Conservation (phyloP, 2,329 filamentous ascomycete species). For the Septoria linicola region DNA sequence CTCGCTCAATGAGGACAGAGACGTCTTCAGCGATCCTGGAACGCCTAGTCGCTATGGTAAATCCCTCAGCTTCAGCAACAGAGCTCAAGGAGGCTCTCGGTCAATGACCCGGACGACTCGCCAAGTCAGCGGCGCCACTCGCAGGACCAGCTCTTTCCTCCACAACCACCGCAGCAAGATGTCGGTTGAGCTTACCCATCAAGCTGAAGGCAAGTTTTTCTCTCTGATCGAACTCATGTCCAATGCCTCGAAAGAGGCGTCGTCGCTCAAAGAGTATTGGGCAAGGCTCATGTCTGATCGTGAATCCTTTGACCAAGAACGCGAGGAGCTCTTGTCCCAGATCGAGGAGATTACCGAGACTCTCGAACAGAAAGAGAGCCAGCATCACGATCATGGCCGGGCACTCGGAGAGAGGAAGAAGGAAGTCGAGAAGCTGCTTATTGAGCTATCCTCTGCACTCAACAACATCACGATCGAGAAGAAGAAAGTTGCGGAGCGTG, state of each 20-base stretch:
- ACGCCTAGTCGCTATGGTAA: constrained; percentile 16
- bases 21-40: constrained; percentile 28
- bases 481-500: constrained; percentile 32
- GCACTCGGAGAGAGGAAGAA: constrained; percentile 33
- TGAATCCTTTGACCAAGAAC: constrained; percentile 32
- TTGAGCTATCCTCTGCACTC: constrained; percentile 32
- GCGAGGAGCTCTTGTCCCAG: constrained; percentile 33
- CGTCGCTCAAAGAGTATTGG: constrained; percentile 36
- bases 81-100: constrained; percentile 11
- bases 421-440: constrained; percentile 36
- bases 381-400: constrained; percentile 29
- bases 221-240: constrained; percentile 36
- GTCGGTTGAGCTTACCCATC: constrained; percentile 32
- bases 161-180: constrained; percentile 32
- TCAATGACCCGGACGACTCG: constrained; percentile 23
- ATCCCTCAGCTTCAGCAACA: constrained; percentile 16
- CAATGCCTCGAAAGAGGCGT: constrained; percentile 34
- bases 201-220: constrained; percentile 37
- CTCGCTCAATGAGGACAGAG: constrained; percentile 19
- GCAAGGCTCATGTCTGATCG: constrained; percentile 33
- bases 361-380: constrained; percentile 29
- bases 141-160: constrained; percentile 29
- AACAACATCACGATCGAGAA: constrained; percentile 30
- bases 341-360: constrained; percentile 34
- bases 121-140: constrained; percentile 24